Base-by-base conservation (phyloP, 805 yeast species). In the Jamesozyma gamospora region DNA sequence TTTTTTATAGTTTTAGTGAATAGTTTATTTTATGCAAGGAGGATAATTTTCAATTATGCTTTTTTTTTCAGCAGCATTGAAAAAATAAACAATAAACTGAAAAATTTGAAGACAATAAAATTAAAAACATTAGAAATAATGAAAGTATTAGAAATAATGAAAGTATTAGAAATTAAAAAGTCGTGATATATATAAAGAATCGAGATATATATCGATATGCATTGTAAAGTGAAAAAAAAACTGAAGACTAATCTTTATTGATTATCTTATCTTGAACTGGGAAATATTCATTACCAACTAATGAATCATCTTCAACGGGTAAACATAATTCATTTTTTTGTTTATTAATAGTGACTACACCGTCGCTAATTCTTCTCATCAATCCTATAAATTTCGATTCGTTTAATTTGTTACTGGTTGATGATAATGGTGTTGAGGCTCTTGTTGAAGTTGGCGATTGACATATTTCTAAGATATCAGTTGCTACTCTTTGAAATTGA, bases 281-380 rank as follows among this genome's bases (percentile, higher is more conserved):
- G 32, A 51, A 45, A 32, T 49, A 56, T 37, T 50, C 55, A 31
- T 54, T 50, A 10, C 63, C 63, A 1, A 55, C 47, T 1, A 42
- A 10, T 12, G n/a, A 35, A 31, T 54, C 53, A 8, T 55, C 55
- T n/a, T 50, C 48, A 3, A 37, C 36, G 8, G 53, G 54, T 5
- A 55, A 43, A 32, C 39, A 52, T 15, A 58, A 44, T 38, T 50
- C 58, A 14, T 44, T 39, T 9, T 41, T 39, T 6, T 42, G 25
- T 9, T 34, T 19, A 13, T 41, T 47, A 16, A 55, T 25, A 12
- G 60, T 54, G n/a, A 58, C 57, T 1, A 45, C 50, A 4, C 62
- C 64, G 15, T 51, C 59, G 28, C 60, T 52, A 7, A 59, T 46
- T 15, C 46, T 49, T 38, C 52, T 50, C 60, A 59, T 52, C 18